phyloP scores from a whole-genome alignment of 2,329 filamentous ascomycete genomes.

The Juglanconis sp. region DNA sequence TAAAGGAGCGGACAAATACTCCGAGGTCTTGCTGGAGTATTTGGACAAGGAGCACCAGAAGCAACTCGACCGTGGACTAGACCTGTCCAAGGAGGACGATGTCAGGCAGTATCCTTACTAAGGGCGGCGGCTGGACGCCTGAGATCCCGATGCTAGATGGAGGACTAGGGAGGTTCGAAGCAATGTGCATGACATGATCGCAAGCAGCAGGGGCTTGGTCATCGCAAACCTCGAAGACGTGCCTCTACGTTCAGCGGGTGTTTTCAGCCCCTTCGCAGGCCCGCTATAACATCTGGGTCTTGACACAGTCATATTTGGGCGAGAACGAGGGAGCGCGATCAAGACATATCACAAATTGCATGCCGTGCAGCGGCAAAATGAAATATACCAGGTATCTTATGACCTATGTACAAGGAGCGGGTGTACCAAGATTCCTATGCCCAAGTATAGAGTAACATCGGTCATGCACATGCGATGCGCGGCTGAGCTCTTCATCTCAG shows the following conservation, averaged over 20 bases:
- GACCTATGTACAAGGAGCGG: background rate
- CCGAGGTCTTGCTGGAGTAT: slow-evolving; percentile 70
- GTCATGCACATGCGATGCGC: no score
- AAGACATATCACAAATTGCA: background rate
- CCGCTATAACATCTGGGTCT: no score
- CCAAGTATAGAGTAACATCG: background rate
- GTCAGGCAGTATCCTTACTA: slow-evolving; percentile 59
- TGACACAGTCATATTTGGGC: no score
- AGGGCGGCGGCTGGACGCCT: background rate
- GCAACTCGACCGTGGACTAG: slow-evolving; percentile 66
- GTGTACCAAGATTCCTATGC: background rate
- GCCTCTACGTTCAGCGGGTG: no score
- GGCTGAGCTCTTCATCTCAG: background rate
- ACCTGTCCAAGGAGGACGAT: slow-evolving; percentile 59
- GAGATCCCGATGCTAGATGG: background rate
- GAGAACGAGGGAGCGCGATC: no score
- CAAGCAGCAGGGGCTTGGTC: no score
- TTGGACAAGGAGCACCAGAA: slow-evolving; percentile 71
- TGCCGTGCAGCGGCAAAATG: background rate
- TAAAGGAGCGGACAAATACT: slow-evolving; percentile 75
- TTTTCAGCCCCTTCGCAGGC: no score
- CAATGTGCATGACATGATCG: no score
- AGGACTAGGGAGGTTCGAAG: no score
- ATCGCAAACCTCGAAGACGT: no score
- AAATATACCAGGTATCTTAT: background rate